Conservation (phyloP, 2,329 filamentous ascomycete genomes). For the Ceratocystiopsis brevicomis region DNA sequence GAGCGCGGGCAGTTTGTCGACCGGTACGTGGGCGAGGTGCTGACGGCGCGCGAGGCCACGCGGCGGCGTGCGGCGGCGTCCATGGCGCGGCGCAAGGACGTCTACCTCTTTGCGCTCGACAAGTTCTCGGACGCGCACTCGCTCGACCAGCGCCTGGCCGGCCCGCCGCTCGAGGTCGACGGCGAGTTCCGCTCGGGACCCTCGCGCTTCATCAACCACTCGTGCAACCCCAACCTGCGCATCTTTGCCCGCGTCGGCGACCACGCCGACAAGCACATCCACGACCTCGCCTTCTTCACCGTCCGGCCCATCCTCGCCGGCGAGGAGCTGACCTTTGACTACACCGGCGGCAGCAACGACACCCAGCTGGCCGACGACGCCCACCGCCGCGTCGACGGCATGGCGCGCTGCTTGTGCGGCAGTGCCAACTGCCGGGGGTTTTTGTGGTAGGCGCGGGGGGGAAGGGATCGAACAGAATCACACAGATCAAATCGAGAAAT, state of each 20-base stretch:
- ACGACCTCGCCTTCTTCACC: constrained; percentile 62
- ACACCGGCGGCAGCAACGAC: constrained; percentile 39
- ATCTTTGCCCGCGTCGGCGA: constrained; percentile 68
- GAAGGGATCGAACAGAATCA: no score
- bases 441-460: constrained; percentile 52
- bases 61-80: constrained; percentile 38
- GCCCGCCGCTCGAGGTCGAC: constrained; percentile 39
- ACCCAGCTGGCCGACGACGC: constrained; percentile 30
- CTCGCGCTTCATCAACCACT: constrained; percentile 69
- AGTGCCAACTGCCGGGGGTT: constrained; percentile 47
- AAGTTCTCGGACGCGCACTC: constrained; percentile 49
- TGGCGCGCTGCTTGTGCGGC: constrained; percentile 43
- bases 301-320: constrained; percentile 42
- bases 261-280: constrained; percentile 52
- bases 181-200: constrained; percentile 64
- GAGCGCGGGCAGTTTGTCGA: constrained; percentile 62
- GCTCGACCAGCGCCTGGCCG: constrained; percentile 34
- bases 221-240: constrained; percentile 58
- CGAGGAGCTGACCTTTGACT: constrained; percentile 65
- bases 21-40: constrained; percentile 55
- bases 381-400: constrained; percentile 27
- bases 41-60: constrained; percentile 44
- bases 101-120: constrained; percentile 66
- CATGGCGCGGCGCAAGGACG: constrained; percentile 45
- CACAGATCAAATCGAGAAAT: no score